phyloP scores from a whole-genome alignment of 139 green algal genomes.

The Spirogloea muscicola region DNA sequence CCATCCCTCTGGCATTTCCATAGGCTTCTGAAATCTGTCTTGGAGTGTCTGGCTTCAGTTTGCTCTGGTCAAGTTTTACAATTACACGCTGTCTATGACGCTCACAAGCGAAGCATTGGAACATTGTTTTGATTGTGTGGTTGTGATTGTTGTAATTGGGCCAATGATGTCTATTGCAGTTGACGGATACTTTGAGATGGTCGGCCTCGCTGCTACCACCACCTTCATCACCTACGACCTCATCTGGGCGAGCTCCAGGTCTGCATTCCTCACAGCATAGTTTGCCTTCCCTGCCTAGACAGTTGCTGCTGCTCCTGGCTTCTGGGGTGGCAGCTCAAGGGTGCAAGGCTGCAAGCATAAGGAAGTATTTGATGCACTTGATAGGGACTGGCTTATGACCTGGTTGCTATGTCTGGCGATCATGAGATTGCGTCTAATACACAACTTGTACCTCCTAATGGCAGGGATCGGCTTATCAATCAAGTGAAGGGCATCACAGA shows the following conservation, averaged over 20 bases:
- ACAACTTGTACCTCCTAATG: background rate
- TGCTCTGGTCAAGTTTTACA: no score
- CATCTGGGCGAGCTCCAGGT: background rate
- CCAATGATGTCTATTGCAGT: no score
- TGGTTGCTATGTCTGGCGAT: background rate
- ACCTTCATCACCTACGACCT: background rate
- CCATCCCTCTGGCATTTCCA: no score
- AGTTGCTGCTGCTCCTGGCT: background rate
- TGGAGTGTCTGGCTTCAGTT: no score
- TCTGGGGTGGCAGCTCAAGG: background rate
- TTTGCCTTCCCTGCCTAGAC: background rate
- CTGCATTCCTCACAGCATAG: background rate
- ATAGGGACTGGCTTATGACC: background rate
- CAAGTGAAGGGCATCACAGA: background rate
- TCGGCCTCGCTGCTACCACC: background rate
- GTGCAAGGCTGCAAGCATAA: no score
- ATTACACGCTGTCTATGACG: no score
- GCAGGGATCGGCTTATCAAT: constrained; percentile 1
- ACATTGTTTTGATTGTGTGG: no score
- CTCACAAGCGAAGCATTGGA: no score
- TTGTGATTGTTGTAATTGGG: no score
- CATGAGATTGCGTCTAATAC: no score
- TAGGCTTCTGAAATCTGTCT: no score
- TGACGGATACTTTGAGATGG: background rate
- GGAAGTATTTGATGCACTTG: background rate